phyloP scores from a whole-genome alignment of 2,329 filamentous ascomycete species.

The Apiospora arundinis region DNA sequence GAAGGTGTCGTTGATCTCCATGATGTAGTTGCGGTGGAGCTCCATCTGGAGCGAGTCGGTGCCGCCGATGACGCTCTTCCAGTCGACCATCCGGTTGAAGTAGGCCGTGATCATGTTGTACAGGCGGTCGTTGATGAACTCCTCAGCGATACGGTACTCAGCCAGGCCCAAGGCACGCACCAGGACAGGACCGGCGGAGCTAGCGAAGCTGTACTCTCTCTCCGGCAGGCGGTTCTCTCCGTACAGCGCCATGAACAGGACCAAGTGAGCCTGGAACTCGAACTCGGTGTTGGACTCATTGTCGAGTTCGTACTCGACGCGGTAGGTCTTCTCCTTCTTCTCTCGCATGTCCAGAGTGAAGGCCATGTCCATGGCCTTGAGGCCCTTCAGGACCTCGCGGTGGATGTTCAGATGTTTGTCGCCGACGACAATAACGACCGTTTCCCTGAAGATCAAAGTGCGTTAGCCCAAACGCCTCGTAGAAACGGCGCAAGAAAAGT shows the following conservation, averaged over 20 bases:
- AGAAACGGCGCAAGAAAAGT: neutral
- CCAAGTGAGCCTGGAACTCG: constrained; percentile 12
- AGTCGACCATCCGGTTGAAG: neutral
- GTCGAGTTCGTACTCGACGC: neutral
- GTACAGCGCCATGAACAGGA: constrained; percentile 17
- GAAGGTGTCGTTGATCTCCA: constrained; percentile 19
- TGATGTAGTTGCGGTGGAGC: neutral
- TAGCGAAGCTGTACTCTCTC: neutral
- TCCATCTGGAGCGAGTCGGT: neutral
- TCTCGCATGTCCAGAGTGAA: neutral
- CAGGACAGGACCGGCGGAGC: neutral
- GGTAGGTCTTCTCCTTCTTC: neutral
- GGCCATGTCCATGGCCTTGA: neutral
- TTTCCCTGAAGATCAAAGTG: neutral
- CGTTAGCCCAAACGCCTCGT: neutral
- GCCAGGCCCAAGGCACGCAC: constrained; percentile 1
- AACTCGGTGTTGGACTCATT: neutral
- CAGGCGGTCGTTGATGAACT: neutral
- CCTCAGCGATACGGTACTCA: constrained; percentile 1
- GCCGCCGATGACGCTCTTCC: neutral
- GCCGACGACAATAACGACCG: neutral
- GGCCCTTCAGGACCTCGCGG: neutral
- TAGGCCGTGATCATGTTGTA: neutral
- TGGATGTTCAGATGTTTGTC: neutral
- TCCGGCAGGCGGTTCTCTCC: neutral